These are phyloP conservation scores for Aspergillus coremiiformis DNA, from an alignment of 495 filamentous ascomycete species.

Conservation along the genomic window DNA sequence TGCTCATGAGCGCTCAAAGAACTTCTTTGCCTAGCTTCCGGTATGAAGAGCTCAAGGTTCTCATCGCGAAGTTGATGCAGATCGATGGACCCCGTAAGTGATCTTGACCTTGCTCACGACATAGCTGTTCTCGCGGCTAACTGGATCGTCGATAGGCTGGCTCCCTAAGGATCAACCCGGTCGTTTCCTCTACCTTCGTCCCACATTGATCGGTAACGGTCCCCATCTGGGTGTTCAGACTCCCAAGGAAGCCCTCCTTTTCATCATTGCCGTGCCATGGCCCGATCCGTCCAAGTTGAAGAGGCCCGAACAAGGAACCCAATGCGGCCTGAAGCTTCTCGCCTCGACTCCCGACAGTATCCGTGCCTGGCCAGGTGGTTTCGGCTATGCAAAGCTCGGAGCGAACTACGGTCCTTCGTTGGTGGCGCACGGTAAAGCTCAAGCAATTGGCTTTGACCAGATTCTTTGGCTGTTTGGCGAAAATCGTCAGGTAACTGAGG, in stretches of 20 bases:
- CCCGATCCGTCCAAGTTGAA: slow-evolving; percentile 44
- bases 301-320: slow-evolving; percentile 17
- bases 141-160: slow-evolving; percentile 49
- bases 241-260: slow-evolving; percentile 76
- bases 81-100: slow-evolving; percentile 37
- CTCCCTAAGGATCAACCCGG: slow-evolving; percentile 56
- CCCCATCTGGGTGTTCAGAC: slow-evolving; percentile 71
- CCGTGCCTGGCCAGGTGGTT: slow-evolving; percentile 88
- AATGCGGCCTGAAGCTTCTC: slow-evolving; percentile 64
- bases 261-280: slow-evolving; percentile 71
- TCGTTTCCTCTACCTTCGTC: slow-evolving; percentile 70
- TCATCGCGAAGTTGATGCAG: slow-evolving; percentile 61
- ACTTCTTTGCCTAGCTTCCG: slow-evolving; percentile 74
- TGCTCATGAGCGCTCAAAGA: slow-evolving; percentile 61
- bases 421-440: slow-evolving; percentile 65
- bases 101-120: not conserved
- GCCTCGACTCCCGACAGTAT: slow-evolving; percentile 70
- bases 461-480: slow-evolving; percentile 85
- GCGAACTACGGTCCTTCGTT: slow-evolving; percentile 86
- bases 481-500: slow-evolving; percentile 74
- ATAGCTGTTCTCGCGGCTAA: not conserved
- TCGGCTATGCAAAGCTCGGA: slow-evolving; percentile 83
- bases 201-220: slow-evolving; percentile 78
- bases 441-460: slow-evolving; percentile 67
- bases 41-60: slow-evolving; percentile 60